Evolutionary conservation across 768 basidiomycete species (phyloP).

Genomic region (Tephrocybe sp.): DNA sequence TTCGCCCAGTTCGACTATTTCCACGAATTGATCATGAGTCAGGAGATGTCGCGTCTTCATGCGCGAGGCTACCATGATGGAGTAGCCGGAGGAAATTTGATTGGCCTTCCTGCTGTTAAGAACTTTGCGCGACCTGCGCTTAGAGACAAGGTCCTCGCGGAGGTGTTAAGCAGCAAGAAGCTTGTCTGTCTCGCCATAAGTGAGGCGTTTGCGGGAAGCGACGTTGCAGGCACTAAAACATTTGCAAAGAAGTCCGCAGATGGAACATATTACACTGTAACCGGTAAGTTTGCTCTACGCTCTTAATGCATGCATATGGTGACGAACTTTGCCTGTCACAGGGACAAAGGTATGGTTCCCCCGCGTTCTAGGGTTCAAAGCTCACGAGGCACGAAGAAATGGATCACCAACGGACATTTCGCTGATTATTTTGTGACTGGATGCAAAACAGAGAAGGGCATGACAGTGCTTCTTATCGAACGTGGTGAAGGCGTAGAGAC

Average conservation of each 20-base stretch:
- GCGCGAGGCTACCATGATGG: conserved; percentile 72
- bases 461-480: conserved; percentile 15
- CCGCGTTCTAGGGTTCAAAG: neutral
- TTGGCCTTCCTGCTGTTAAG: conserved; percentile 65
- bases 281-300: conserved; percentile 49
- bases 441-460: conserved; percentile 46
- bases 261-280: conserved; percentile 66
- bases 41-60: conserved; percentile 56
- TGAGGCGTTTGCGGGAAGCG: conserved; percentile 72
- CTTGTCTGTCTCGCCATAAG: conserved; percentile 74
- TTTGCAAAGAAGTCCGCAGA: conserved; percentile 62
- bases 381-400: conserved; percentile 12
- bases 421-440: conserved; percentile 51
- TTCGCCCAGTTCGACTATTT: conserved; percentile 50
- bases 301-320: conserved; percentile 6
- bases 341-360: conserved; percentile 15
- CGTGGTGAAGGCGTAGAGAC: conserved; percentile 21
- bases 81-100: conserved; percentile 59
- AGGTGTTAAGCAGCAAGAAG: conserved; percentile 60
- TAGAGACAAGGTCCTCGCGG: conserved; percentile 44
- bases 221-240: conserved; percentile 62
- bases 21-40: conserved; percentile 66
- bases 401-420: conserved; percentile 43
- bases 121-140: conserved; percentile 38
- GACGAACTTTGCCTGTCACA: conserved; percentile 24